Evolutionary conservation across 495 filamentous ascomycete species (phyloP), one percentile per base, ranked within the genome.

Genomic region (Penicillium riverlandense): DNA sequence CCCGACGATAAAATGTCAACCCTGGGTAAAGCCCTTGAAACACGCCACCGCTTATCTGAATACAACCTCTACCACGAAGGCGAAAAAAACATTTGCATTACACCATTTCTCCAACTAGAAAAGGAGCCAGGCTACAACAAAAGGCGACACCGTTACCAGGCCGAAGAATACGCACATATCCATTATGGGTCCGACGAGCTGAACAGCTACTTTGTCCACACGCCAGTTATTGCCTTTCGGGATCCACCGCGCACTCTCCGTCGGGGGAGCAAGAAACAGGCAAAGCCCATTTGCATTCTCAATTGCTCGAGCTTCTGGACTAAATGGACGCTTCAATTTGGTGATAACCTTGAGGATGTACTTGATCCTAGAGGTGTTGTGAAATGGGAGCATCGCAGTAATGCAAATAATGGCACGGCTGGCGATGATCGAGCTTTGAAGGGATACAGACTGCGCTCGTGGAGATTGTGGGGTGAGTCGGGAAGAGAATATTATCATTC

Each of bases 281-380:
- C 37, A 14, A 12, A 28, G 4, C 53, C 53, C 0, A 33, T 56
- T 1, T 56, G 49, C 28, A 12, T 50, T 7, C 49, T 56, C 7
- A 34, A 44, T 8, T 38, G 31, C n/a, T 41, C 35, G 0, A 7
- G 38, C 0, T 50, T 45, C 30, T 56, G 53, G 53, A 12, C 12
- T 3, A 35, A 43, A 7, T 56, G 53, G 49, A 49, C 35, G 11
- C 13, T 57, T 1, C 54, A 53, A 13, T 48, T 50, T 27, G 30
- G 37, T 1, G 14, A 37, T 2, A 39, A 48, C 7, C 30, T 51
- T 4, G 28, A 8, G 7, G 27, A 51, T 11, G 31, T 49, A 5
- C 22, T 53, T 27, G 54, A 57, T 46, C 47, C 38, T 6, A 36
- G 50, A 10, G 54, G 54, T 5, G 31, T 57, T 13, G 41, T 57